A percentile compares a stretch with the other conserved stretches of the same genome.
Conservation (phyloP, 257 asterid species). For the Capsicum pubescens region DNA sequence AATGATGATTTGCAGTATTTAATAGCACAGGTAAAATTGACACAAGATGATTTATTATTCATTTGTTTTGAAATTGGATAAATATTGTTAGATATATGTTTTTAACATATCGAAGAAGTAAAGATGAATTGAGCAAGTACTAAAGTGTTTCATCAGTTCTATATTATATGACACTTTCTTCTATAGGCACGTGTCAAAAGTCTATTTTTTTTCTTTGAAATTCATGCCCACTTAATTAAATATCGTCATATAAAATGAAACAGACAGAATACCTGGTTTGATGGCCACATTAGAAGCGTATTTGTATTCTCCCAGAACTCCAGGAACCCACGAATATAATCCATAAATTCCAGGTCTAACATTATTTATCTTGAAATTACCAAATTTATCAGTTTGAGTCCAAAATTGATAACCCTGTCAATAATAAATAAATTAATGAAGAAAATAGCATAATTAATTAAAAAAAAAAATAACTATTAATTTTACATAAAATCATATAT, state of each 20-base stretch:
- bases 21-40: no score
- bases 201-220: background rate
- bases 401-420: conserved; percentile 81
- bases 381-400: conserved; percentile 53
- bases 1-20: no score
- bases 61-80: no score
- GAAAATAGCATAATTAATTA: background rate
- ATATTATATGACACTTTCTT: no score
- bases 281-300: conserved; percentile 35
- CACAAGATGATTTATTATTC: no score
- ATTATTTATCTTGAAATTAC: conserved; percentile 47
- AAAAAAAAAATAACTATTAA: no score
- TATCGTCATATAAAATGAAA: background rate
- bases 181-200: background rate
- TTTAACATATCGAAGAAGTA: no score
- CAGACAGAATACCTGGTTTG: conserved; percentile 37
- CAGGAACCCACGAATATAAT: conserved; percentile 71
- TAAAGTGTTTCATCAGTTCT: no score
- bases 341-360: conserved; percentile 52
- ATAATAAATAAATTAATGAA: background rate
- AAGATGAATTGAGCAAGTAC: no score
- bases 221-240: background rate
- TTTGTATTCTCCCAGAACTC: conserved; percentile 68
- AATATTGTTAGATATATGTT: no score
- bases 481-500: background rate